These are phyloP conservation scores for Cadophora gregata DNA, from an alignment of 2,329 filamentous ascomycete genomes.

Conservation along the genomic window DNA sequence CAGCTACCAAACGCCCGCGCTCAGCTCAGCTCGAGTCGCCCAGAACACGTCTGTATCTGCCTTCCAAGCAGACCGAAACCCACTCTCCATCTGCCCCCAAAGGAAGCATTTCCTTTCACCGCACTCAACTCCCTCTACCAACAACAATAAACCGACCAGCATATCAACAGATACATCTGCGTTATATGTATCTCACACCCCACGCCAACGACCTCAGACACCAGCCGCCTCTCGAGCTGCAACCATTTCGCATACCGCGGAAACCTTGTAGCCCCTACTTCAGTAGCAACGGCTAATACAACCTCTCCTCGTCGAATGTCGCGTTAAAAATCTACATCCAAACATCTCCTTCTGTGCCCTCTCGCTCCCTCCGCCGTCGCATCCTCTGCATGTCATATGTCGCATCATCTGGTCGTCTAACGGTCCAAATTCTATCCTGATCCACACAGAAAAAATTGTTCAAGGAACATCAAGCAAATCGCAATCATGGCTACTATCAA, in stretches of 20 bases:
- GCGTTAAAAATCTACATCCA: conserved; percentile 54
- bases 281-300: conserved; percentile 87
- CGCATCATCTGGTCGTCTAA: conserved; percentile 42
- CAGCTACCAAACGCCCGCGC: neutral
- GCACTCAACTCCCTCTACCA: conserved; percentile 33
- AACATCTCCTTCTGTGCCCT: conserved; percentile 58
- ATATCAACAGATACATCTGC: conserved; percentile 45
- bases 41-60: conserved; percentile 17
- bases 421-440: conserved; percentile 32
- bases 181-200: conserved; percentile 52
- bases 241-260: conserved; percentile 94
- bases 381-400: conserved; percentile 50
- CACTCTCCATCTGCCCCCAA: conserved; percentile 11
- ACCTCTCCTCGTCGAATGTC: conserved; percentile 41
- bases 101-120: conserved; percentile 36
- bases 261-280: conserved; percentile 91
- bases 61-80: conserved; percentile 5
- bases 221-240: conserved; percentile 93
- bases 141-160: conserved; percentile 44
- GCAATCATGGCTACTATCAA: conserved; percentile 96
- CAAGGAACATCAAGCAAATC: conserved; percentile 42
- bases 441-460: conserved; percentile 27
- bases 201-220: conserved; percentile 88
- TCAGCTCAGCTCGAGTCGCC: conserved; percentile 9
- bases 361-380: conserved; percentile 45